Conservation (phyloP, 306 rosid species). For the Castanospermum australe region DNA sequence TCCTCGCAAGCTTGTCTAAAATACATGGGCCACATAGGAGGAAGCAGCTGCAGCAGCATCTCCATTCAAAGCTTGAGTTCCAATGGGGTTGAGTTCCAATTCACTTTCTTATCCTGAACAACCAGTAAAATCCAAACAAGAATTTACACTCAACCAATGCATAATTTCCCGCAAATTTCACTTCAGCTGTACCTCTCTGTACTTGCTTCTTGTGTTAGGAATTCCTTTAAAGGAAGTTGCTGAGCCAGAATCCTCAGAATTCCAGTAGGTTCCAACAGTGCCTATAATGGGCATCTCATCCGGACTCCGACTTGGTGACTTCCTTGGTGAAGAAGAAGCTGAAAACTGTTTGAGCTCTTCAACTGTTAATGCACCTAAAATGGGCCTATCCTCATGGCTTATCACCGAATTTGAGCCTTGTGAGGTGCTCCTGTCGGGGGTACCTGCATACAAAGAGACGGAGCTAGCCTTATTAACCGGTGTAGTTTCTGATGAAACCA, state of each 20-base stretch:
- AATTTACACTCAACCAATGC: constrained; percentile 26
- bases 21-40: background rate
- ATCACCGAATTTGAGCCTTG: constrained; percentile 57
- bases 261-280: constrained; percentile 73
- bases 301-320: constrained; percentile 46
- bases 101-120: constrained; percentile 60
- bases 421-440: constrained; percentile 44
- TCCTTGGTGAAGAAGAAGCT: constrained; percentile 60
- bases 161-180: constrained; percentile 30
- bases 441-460: background rate
- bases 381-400: constrained; percentile 75
- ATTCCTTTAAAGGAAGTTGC: constrained; percentile 63
- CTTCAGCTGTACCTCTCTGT: constrained; percentile 57
- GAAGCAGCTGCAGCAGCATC: constrained; percentile 35
- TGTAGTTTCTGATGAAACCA: constrained; percentile 54
- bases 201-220: constrained; percentile 63
- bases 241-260: constrained; percentile 43
- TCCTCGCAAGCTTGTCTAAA: constrained; percentile 19
- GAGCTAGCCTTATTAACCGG: constrained; percentile 42
- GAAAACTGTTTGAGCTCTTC: constrained; percentile 75
- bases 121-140: constrained; percentile 35
- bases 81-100: constrained; percentile 69
- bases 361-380: constrained; percentile 71
- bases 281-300: constrained; percentile 69
- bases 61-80: constrained; percentile 55